These are phyloP conservation scores for Cetradonia linearis DNA, from an alignment of 495 filamentous ascomycete species.

Conservation along the genomic window DNA sequence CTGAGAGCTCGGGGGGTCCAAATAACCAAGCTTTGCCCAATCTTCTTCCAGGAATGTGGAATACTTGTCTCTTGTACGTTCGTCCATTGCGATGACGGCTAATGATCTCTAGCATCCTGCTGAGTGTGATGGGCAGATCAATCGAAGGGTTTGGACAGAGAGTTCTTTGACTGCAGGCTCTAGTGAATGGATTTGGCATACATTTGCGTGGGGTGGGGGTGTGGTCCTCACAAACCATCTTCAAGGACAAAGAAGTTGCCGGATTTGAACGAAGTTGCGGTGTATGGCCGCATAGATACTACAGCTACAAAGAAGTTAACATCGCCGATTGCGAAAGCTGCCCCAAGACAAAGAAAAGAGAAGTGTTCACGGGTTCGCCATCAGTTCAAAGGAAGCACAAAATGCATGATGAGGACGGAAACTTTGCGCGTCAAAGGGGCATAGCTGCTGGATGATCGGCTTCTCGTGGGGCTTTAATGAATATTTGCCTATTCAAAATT, in stretches of 20 bases:
- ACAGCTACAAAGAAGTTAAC: background rate
- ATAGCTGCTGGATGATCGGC: no score
- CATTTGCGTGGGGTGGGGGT: no score
- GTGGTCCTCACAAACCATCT: no score
- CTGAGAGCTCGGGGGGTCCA: background rate
- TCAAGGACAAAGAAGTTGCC: background rate
- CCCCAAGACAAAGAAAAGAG: background rate
- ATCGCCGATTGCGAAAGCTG: background rate
- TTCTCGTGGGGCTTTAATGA: no score
- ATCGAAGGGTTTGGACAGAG: background rate
- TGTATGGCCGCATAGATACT: no score
- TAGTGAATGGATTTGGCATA: background rate
- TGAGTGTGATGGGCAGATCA: background rate
- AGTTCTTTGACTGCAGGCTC: background rate
- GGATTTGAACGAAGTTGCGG: background rate
- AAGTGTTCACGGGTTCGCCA: no score
- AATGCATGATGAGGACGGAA: no score
- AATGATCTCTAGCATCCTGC: background rate
- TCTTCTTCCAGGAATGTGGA: background rate
- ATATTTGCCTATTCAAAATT: no score
- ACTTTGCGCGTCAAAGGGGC: no score
- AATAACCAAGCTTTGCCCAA: conserved; percentile 3
- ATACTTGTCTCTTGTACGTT: background rate
- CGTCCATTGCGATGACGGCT: background rate
- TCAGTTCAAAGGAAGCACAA: no score